A percentile compares a stretch with the other conserved stretches of the same genome.
phyloP scores from a whole-genome alignment of 176 grass and related monocot species.

The Puccinellia tenuiflora region DNA sequence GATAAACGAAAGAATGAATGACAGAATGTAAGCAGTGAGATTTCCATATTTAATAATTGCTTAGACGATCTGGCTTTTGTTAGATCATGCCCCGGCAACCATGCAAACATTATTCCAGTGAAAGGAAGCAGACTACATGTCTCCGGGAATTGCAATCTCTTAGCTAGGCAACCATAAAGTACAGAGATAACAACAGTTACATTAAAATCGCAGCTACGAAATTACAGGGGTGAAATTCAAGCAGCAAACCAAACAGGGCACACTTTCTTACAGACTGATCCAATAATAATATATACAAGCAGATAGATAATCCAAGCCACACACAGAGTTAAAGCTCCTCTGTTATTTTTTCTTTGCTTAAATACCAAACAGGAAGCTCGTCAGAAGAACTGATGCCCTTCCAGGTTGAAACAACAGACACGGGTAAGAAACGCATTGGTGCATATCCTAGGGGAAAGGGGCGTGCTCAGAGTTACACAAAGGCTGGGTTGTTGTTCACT shows the following conservation, averaged over 20 bases:
- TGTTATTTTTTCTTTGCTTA: conserved; percentile 30
- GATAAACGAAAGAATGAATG: background rate
- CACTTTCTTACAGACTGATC: conserved; percentile 20
- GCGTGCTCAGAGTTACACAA: background rate
- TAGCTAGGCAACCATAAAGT: background rate
- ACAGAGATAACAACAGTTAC: background rate
- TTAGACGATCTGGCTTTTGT: background rate
- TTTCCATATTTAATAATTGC: background rate
- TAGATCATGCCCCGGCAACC: background rate
- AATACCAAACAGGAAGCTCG: conserved; percentile 15
- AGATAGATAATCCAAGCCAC: conserved; percentile 36
- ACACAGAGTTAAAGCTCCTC: background rate
- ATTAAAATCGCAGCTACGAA: background rate
- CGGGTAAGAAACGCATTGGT: background rate
- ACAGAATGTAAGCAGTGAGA: background rate
- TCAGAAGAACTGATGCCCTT: conserved; percentile 17
- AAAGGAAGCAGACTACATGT: background rate
- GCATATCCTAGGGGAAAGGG: conserved; percentile 12
- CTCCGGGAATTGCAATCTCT: background rate
- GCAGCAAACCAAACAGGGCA: conserved; percentile 21
- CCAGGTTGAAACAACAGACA: background rate
- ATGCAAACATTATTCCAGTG: too few relatives aligned
- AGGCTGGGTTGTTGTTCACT: background rate
- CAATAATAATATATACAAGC: conserved; percentile 32
- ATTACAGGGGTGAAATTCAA: background rate